A percentile compares a stretch with the other conserved stretches of the same genome.
Conservation (phyloP, 306 rosid genomes). For the Hippophae gyantsensis region DNA sequence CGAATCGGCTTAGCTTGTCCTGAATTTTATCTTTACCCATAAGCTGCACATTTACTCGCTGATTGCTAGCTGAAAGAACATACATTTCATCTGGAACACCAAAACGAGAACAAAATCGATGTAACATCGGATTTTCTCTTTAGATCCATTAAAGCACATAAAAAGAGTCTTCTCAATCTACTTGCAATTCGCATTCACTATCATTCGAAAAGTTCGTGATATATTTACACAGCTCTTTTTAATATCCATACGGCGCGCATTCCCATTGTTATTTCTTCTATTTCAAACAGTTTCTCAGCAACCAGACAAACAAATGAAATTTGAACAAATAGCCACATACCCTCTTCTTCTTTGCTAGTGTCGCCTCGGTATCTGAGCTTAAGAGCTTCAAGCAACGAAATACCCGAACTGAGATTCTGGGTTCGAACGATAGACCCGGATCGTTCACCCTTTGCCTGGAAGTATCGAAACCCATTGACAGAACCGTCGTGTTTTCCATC, state of each 20-base stretch:
- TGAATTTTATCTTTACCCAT: conserved; percentile 79
- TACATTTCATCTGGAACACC: conserved; percentile 86
- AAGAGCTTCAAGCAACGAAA: conserved; percentile 65
- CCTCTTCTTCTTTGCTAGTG: conserved; percentile 82
- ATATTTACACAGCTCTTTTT: neutral
- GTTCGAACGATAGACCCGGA: conserved; percentile 72
- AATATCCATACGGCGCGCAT: neutral
- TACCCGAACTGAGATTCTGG: conserved; percentile 53
- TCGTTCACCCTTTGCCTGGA: conserved; percentile 47
- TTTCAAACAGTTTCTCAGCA: neutral
- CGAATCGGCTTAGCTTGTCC: conserved; percentile 74
- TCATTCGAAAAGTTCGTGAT: neutral
- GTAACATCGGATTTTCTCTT: conserved; percentile 4
- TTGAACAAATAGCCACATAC: conserved; percentile 26
- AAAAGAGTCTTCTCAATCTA: neutral
- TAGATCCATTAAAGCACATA: neutral
- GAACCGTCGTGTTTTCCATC: conserved; percentile 84
- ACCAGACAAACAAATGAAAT: conserved; percentile 1
- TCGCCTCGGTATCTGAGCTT: conserved; percentile 54
- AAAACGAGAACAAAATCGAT: conserved; percentile 13
- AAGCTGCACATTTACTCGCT: conserved; percentile 62
- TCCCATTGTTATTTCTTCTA: neutral
- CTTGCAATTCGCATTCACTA: neutral
- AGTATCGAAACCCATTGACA: conserved; percentile 60
- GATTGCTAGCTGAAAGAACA: conserved; percentile 74